Conservation (phyloP, 352 stramenopile genomes). For the Pythium vanterpoolii region DNA sequence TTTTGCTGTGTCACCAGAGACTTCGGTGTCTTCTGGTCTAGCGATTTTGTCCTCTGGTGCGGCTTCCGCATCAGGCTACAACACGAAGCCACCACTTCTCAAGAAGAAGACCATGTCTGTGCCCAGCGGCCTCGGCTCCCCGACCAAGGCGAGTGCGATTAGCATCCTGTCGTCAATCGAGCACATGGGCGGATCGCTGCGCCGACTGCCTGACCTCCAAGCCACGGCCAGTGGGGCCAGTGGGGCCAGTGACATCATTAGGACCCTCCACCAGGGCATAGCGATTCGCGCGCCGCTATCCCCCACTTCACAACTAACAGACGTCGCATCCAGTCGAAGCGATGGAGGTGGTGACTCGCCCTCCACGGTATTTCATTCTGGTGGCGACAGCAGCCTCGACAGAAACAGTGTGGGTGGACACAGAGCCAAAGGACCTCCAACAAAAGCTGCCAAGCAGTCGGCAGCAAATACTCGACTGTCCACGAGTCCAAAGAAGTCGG, state of each 20-base stretch:
- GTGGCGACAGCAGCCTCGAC: not conserved
- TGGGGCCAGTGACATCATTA: not conserved
- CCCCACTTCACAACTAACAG: not conserved
- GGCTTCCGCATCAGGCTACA: not conserved
- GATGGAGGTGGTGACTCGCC: not conserved
- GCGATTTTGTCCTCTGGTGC: not conserved
- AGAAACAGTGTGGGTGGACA: not conserved
- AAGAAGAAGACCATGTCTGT: constrained; percentile 29
- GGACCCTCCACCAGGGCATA: constrained; percentile 4
- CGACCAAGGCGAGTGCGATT: constrained; percentile 13
- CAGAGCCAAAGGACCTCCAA: not conserved
- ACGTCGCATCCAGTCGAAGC: constrained; percentile 9
- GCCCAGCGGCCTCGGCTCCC: constrained; percentile 23
- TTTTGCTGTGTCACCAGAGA: not conserved
- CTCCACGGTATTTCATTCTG: too few species aligned
- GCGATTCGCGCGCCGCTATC: constrained; percentile 3
- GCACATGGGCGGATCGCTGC: constrained; percentile 20
- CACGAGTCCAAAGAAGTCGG: constrained; percentile 3
- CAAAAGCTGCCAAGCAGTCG: not conserved
- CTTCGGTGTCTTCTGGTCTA: not conserved
- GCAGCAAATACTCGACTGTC: not conserved
- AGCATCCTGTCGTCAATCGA: constrained; percentile 3
- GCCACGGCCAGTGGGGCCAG: constrained; percentile 1
- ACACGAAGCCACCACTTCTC: constrained; percentile 22
- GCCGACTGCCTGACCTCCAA: constrained; percentile 21